Conservation (phyloP, 2,329 filamentous ascomycete species). For the Xylaria polymorpha region DNA sequence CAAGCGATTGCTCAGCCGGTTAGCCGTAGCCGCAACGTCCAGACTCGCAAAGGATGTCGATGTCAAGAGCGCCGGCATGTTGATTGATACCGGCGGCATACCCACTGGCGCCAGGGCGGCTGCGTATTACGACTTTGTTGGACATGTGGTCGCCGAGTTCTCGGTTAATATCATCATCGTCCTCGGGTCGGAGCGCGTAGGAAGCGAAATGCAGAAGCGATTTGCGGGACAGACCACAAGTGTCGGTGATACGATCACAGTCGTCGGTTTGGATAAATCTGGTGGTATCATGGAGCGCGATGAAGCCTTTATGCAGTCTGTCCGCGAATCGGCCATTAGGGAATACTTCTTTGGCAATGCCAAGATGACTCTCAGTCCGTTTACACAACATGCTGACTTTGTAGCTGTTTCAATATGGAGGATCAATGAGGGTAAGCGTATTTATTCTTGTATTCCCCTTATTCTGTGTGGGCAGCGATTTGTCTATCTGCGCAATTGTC, state of each 20-base stretch:
- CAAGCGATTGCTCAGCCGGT: constrained; percentile 76
- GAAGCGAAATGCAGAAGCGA: constrained; percentile 77
- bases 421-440: constrained; percentile 67
- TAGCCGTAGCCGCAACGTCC: constrained; percentile 82
- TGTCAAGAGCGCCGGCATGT: constrained; percentile 78
- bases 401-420: constrained; percentile 79
- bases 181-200: constrained; percentile 80
- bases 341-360: constrained; percentile 94
- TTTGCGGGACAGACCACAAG: constrained; percentile 69
- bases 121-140: constrained; percentile 78
- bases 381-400: constrained; percentile 87
- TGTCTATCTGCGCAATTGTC: neutral
- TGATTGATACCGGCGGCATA: constrained; percentile 85
- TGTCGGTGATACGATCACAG: constrained; percentile 74
- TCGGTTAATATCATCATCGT: constrained; percentile 82
- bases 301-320: constrained; percentile 76
- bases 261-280: constrained; percentile 85
- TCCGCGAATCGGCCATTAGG: constrained; percentile 81
- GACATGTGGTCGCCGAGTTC: constrained; percentile 75
- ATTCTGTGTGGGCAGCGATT: neutral
- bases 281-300: constrained; percentile 85
- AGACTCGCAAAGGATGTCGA: constrained; percentile 80
- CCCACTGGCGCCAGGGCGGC: constrained; percentile 55
- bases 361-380: constrained; percentile 82
- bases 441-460: neutral